Base-by-base conservation (phyloP, 257 asterid genomes). In the Striga asiatica region DNA sequence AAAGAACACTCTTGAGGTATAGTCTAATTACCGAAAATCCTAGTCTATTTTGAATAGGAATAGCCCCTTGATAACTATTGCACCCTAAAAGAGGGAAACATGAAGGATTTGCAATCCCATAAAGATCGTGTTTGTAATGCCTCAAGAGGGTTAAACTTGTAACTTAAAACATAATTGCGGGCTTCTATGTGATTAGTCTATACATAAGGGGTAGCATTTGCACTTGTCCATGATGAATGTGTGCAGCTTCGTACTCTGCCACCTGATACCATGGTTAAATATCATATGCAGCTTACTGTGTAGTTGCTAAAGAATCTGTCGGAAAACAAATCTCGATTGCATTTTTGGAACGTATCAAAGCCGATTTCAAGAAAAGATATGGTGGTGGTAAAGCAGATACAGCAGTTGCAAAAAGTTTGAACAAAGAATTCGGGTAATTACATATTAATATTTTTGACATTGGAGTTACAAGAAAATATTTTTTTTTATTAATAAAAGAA, bases 381-480 rank as follows among this genome's bases (percentile, higher is more conserved):
- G 95, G 98, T 6, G 95, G 95, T 55, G 98, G 97, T 42, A 84
- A 79, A 79, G 98, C 98, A 18, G 89, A 71, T 55, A 92, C 98
- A 3, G 93, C 95, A 20, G 81, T 61, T 72, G 93, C 94, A 37
- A 80, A 82, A 71, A 79, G 97, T 66, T 94, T 92, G 53, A 88
- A 88, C 73, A 84, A 84, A 74, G 95, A 84, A 43, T 92, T 87
- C 1, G 97, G 97, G 98, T 88, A 82, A 19, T 21, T 21, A 74
- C 8, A 19, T 17, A 8, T 23, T 17, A 0, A 51, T 60, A n/a
- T 16, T 8, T 27, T 29, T 16, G 14, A 11, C 42, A 13, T 13
- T 46, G 23, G 39, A 71, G 38, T 20, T 14, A 20, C 66, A n/a
- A 16, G 47, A 3, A 21, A 45, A 48, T 12, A 49, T 25, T 19